A percentile compares a stretch with the other conserved stretches of the same genome.
These are phyloP conservation scores for Pichia sp. DNA, from an alignment of 1,139 yeast genomes.

Conservation along the genomic window DNA sequence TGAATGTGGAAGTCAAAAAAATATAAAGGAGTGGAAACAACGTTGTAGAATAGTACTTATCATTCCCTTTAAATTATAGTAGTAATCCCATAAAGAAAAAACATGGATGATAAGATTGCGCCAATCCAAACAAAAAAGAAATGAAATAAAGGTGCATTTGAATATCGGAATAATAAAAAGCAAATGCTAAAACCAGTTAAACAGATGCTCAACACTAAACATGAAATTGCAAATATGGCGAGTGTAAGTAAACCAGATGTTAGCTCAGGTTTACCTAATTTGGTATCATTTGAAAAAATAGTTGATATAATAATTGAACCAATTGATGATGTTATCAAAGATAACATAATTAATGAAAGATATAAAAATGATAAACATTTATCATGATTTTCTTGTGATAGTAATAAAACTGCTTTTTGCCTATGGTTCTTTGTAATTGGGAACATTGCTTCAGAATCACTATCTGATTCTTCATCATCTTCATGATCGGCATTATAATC, in stretches of 20 bases:
- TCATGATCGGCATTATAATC: slow-evolving; percentile 9
- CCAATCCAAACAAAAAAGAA: slow-evolving; percentile 24
- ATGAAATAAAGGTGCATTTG: slow-evolving; percentile 29
- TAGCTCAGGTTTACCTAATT: slow-evolving; percentile 4
- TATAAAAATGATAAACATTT: slow-evolving; percentile 42
- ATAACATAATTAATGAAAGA: slow-evolving; percentile 34
- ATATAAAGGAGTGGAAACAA: neutral
- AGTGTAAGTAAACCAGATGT: slow-evolving; percentile 19
- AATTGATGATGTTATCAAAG: slow-evolving; percentile 41
- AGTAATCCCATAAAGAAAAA: slow-evolving; percentile 12
- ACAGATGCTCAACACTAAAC: slow-evolving; percentile 23
- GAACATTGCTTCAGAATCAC: slow-evolving; percentile 7
- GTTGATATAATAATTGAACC: slow-evolving; percentile 35
- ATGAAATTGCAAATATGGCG: slow-evolving; percentile 24
- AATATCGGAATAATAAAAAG: slow-evolving; percentile 24
- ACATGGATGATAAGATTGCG: slow-evolving; percentile 12
- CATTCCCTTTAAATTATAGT: slow-evolving; percentile 1
- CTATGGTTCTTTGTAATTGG: neutral
- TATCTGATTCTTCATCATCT: slow-evolving; percentile 15
- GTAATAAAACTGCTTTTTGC: slow-evolving; percentile 1
- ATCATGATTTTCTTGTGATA: slow-evolving; percentile 34
- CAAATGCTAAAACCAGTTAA: slow-evolving; percentile 26
- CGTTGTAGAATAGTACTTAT: no score
- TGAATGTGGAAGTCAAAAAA: neutral
- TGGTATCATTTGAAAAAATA: slow-evolving; percentile 19